Percentiles rank a stretch among this genome's conserved stretches.
Evolutionary conservation across 1,284 basidiomycete genomes (phyloP).

Genomic region (Moniliophthora roreri): DNA sequence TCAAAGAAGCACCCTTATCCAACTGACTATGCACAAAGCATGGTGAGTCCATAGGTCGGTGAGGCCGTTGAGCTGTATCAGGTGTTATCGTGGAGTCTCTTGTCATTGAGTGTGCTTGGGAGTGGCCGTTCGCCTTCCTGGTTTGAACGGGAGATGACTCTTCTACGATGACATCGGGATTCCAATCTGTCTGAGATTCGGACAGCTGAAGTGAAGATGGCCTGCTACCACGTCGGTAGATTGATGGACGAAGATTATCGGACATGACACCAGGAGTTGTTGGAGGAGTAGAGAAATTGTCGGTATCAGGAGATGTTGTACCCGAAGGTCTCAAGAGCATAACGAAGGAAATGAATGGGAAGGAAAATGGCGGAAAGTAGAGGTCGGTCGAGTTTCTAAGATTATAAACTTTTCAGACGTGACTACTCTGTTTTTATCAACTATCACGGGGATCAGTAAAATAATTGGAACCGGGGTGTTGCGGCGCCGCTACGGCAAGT

Average conservation of each 20-base stretch:
- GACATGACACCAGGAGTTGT: constrained; percentile 42
- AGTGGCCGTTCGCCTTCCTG: constrained; percentile 26
- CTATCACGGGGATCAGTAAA: too few species aligned
- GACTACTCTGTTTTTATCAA: too few species aligned
- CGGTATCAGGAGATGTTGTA: constrained; percentile 42
- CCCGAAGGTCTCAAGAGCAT: neutral
- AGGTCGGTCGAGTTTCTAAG: neutral
- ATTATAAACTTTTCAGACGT: too few species aligned
- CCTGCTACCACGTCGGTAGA: constrained; percentile 48
- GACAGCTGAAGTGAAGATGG: constrained; percentile 47
- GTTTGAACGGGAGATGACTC: constrained; percentile 35
- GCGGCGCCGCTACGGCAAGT: too few species aligned
- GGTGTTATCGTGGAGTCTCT: constrained; percentile 26
- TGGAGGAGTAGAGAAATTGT: constrained; percentile 65
- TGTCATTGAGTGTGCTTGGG: constrained; percentile 18
- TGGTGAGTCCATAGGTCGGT: constrained; percentile 59
- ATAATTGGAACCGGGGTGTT: too few species aligned
- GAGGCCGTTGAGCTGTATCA: constrained; percentile 29
- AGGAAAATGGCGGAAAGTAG: neutral
- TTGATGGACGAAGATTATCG: constrained; percentile 37
- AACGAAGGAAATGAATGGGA: neutral
- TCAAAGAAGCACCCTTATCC: constrained; percentile 71
- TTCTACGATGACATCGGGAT: constrained; percentile 47
- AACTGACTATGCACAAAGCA: constrained; percentile 87
- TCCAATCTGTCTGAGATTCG: constrained; percentile 43